Evolutionary conservation across 2,329 filamentous ascomycete species (phyloP).

Genomic region (Ustilaginoidea virens): DNA sequence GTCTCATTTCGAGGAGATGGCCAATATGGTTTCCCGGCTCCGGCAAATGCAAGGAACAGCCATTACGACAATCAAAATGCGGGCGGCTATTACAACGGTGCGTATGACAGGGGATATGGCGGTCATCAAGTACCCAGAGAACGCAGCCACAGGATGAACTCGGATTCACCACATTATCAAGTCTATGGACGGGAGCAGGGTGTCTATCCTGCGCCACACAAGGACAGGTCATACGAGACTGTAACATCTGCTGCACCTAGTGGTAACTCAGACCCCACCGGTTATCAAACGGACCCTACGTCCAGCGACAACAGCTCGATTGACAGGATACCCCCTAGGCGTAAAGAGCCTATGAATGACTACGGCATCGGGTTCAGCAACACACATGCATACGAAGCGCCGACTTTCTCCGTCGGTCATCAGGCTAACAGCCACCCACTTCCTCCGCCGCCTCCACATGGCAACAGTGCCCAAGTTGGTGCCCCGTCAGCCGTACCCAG

Average conservation of each 20-base stretch:
- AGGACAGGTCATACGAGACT: constrained; percentile 76
- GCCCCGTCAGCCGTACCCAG: constrained; percentile 11
- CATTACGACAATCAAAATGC: constrained; percentile 24
- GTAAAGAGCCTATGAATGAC: constrained; percentile 38
- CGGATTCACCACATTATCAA: constrained; percentile 29
- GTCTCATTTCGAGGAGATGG: constrained; percentile 24
- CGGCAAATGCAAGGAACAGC: constrained; percentile 20
- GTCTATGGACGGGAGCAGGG: constrained; percentile 24
- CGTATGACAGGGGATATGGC: constrained; percentile 9
- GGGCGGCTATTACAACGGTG: constrained; percentile 8
- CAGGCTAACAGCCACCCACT: constrained; percentile 10
- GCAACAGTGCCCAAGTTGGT: constrained; percentile 7
- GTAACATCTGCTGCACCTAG: constrained; percentile 64
- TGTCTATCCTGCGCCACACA: constrained; percentile 40
- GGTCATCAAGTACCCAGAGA: constrained; percentile 6
- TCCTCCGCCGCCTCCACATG: constrained; percentile 9
- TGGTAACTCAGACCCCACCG: constrained; percentile 59
- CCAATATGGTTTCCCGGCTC: constrained; percentile 21
- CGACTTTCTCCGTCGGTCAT: constrained; percentile 20
- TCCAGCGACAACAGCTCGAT: constrained; percentile 89
- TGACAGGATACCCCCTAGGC: constrained; percentile 51
- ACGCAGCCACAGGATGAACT: constrained; percentile 24
- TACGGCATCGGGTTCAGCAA: constrained; percentile 48
- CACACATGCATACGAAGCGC: constrained; percentile 24
- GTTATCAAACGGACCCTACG: constrained; percentile 68